phyloP scores from a whole-genome alignment of 2,329 filamentous ascomycete genomes.

The Trichoderma sp. region DNA sequence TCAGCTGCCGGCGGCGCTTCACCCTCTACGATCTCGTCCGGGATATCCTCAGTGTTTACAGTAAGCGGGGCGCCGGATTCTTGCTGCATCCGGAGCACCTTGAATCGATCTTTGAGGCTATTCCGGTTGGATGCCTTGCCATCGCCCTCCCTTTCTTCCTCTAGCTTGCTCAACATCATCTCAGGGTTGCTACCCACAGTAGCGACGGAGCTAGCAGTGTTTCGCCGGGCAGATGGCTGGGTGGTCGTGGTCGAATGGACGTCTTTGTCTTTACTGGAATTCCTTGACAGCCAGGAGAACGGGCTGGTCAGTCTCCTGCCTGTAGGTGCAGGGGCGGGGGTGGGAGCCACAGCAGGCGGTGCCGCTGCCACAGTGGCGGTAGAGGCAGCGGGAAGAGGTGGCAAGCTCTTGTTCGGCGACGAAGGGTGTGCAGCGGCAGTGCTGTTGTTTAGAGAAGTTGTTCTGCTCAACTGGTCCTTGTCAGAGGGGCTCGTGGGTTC shows the following conservation, averaged over 20 bases:
- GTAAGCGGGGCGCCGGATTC: constrained; percentile 57
- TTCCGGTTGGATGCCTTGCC: constrained; percentile 50
- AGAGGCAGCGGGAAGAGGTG: constrained; percentile 35
- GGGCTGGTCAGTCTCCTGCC: constrained; percentile 77
- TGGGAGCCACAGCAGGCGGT: constrained; percentile 30
- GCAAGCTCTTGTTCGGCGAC: constrained; percentile 45
- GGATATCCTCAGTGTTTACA: constrained; percentile 53
- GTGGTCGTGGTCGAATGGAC: constrained; percentile 52
- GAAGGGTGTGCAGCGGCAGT: constrained; percentile 70
- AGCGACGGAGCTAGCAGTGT: constrained; percentile 76
- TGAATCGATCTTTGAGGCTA: constrained; percentile 75
- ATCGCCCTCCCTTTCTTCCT: constrained; percentile 61
- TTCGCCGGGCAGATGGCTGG: constrained; percentile 51
- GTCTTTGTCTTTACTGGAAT: constrained; percentile 55
- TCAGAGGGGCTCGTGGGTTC: constrained; percentile 34
- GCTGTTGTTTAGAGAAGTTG: constrained; percentile 66
- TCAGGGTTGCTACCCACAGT: constrained; percentile 79
- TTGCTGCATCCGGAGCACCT: constrained; percentile 70
- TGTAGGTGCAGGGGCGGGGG: constrained; percentile 31
- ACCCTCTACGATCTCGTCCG: constrained; percentile 28
- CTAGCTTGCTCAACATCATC: constrained; percentile 71
- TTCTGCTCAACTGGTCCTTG: constrained; percentile 48
- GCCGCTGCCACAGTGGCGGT: constrained; percentile 28
- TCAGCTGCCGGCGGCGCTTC: constrained; percentile 31
- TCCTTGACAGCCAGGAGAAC: constrained; percentile 81